Evolutionary conservation across 2,329 filamentous ascomycete genomes (phyloP), one percentile per base, ranked within the genome.

Genomic region (Trichoderma afroharzianum): DNA sequence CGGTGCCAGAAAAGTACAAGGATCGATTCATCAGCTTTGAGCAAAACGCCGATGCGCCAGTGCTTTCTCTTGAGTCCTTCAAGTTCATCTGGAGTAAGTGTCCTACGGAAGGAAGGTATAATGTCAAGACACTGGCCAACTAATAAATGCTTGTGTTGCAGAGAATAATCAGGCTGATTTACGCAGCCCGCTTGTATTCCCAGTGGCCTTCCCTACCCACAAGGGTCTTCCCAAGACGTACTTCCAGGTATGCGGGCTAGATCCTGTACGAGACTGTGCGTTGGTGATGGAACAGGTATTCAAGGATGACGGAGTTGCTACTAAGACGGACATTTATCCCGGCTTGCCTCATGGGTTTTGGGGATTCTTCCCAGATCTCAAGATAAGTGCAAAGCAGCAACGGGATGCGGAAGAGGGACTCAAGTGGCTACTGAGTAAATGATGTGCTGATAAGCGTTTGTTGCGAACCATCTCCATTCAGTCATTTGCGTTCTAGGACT

Each of bases 291-390:
- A 80, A 59, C 77, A 78, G 55, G 73, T 78, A 9, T 78, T 75
- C 72, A 76, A 63, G 43, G 78, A 80, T 26, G 74, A 73, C 2
- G 77, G 76, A 0, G 74, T 80, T 1, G 57, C 64, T 9, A 80
- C 78, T 11, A 77, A 73, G 61, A 55, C 74, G 6, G 75, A 80
- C n/a, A 64, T 79, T 1, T 80, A 79, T 47, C 75, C 78, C 2
- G 78, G 78, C 6, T 68, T 79, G 28, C 78, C 77, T 30, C 79
- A 80, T 72, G 74, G 72, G 1, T 80, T 80, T 66, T 81, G 77
- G 78, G 71, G 47, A 6, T 15, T 78, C 11, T 78, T 76, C 18
- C 74, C 76, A 0, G 72, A 77, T 4, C 62, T 78, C 15, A 70
- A 72, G 39, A 64, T 74, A 12, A 73, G 68, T 24, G 72, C 73